phyloP scores from a whole-genome alignment of 2,329 filamentous ascomycete species.

The Meredithiella fracta region DNA sequence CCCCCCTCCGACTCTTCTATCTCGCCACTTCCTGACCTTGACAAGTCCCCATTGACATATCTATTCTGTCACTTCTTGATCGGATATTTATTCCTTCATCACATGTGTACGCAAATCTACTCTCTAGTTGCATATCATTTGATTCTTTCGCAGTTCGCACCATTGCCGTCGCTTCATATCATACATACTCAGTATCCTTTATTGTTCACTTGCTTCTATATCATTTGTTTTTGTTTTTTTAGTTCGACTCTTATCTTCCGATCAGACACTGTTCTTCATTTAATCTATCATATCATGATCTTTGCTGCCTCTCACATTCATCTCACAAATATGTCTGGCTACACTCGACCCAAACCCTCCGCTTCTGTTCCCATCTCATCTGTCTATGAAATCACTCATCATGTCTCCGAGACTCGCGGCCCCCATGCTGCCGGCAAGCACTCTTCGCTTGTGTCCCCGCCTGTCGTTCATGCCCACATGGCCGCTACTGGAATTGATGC shows the following conservation, averaged over 20 bases:
- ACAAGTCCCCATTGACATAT: too few relatives aligned
- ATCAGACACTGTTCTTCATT: not conserved
- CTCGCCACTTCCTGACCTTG: too few relatives aligned
- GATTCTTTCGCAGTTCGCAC: not conserved
- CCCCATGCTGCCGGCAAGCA: not conserved
- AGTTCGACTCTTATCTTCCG: not conserved
- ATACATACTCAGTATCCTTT: not conserved
- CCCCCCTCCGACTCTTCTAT: too few relatives aligned
- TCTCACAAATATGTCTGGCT: not conserved
- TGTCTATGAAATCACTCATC: constrained; percentile 11
- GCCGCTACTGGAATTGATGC: not conserved
- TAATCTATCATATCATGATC: not conserved
- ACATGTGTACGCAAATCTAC: not conserved
- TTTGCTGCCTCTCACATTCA: not conserved
- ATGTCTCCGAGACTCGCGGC: constrained; percentile 10
- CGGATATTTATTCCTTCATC: too few relatives aligned
- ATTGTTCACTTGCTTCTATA: too few relatives aligned
- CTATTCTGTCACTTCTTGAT: too few relatives aligned
- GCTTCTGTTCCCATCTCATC: constrained; percentile 5
- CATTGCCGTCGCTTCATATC: not conserved
- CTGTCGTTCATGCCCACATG: constrained; percentile 10
- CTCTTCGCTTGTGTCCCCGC: constrained; percentile 11
- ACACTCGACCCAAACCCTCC: not conserved
- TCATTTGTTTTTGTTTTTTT: not conserved
- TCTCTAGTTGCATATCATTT: not conserved